Conservation (phyloP, 2,329 filamentous ascomycete genomes). For the Colletotrichum nymphaeae region DNA sequence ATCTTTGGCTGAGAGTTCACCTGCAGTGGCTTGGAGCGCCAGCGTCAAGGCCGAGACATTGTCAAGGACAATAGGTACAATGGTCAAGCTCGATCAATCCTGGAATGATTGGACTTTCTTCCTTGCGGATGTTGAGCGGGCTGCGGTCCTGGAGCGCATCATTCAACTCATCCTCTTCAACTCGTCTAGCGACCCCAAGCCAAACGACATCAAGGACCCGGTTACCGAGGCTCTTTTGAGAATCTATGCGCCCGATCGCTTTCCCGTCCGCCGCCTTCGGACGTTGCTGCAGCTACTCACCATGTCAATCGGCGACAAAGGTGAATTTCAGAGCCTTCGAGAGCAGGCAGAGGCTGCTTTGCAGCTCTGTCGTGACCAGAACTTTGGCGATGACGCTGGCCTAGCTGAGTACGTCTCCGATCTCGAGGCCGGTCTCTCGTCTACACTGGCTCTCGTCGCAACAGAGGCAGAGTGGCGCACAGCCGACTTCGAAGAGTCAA, state of each 20-base stretch:
- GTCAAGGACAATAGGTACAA: slow-evolving; percentile 68
- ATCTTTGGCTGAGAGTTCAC: slow-evolving; percentile 60
- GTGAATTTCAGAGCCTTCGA: slow-evolving; percentile 51
- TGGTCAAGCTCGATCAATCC: slow-evolving; percentile 69
- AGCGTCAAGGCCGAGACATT: slow-evolving; percentile 63
- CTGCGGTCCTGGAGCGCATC: slow-evolving; percentile 70
- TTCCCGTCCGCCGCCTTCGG: slow-evolving; percentile 64
- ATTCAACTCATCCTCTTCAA: slow-evolving; percentile 60
- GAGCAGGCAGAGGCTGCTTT: slow-evolving; percentile 52
- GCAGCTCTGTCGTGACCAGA: slow-evolving; percentile 48
- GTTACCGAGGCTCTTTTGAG: slow-evolving; percentile 60
- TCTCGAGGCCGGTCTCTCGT: slow-evolving; percentile 57
- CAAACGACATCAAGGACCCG: slow-evolving; percentile 52
- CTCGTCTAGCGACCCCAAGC: slow-evolving; percentile 45
- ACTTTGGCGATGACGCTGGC: slow-evolving; percentile 56
- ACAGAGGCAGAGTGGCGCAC: slow-evolving; percentile 45
- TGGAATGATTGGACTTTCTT: slow-evolving; percentile 67
- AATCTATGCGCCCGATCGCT: slow-evolving; percentile 60
- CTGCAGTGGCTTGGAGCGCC: slow-evolving; percentile 64
- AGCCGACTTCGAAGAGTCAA: slow-evolving; percentile 48
- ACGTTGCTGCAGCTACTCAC: slow-evolving; percentile 62
- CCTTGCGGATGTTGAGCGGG: slow-evolving; percentile 62
- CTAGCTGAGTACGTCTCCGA: slow-evolving; percentile 60
- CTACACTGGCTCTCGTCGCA: slow-evolving; percentile 55
- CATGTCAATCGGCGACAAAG: slow-evolving; percentile 58